phyloP scores from a whole-genome alignment of 2,329 filamentous ascomycete genomes.

The Leptodontidium sp. region DNA sequence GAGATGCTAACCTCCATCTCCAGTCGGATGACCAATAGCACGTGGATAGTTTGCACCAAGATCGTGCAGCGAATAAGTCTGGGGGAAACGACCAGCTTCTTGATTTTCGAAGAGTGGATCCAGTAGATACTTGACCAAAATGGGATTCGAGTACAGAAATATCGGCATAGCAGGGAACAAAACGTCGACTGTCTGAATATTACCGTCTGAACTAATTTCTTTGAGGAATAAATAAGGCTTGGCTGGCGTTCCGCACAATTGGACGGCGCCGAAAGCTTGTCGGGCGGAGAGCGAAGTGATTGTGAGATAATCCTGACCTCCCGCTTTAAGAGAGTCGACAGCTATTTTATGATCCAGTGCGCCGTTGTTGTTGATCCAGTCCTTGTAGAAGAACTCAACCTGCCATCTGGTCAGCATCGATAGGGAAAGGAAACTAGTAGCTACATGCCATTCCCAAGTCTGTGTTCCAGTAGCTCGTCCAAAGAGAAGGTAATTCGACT shows the following conservation, averaged over 20 bases:
- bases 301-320: conserved; percentile 76
- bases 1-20: conserved; percentile 59
- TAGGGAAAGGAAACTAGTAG: background rate
- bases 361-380: conserved; percentile 70
- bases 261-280: conserved; percentile 80
- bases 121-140: conserved; percentile 64
- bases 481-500: conserved; percentile 75
- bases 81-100: conserved; percentile 71
- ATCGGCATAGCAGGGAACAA: conserved; percentile 86
- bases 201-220: conserved; percentile 88
- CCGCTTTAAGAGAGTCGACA: conserved; percentile 70
- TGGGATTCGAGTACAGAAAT: conserved; percentile 81
- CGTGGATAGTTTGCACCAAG: conserved; percentile 75
- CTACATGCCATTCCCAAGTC: conserved; percentile 62
- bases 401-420: conserved; percentile 34
- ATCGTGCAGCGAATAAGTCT: conserved; percentile 77
- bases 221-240: conserved; percentile 84
- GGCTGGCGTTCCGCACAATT: conserved; percentile 73
- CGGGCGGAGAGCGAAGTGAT: conserved; percentile 82
- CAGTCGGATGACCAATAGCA: conserved; percentile 72
- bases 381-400: conserved; percentile 77
- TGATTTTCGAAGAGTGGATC: conserved; percentile 74
- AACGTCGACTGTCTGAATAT: conserved; percentile 88
- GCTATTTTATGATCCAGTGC: conserved; percentile 76
- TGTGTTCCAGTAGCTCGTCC: conserved; percentile 76